Percentiles rank a stretch among this genome's conserved stretches.
These are phyloP conservation scores for Solanum hybrid DNA, from an alignment of 305 asterid genomes.

Conservation along the genomic window DNA sequence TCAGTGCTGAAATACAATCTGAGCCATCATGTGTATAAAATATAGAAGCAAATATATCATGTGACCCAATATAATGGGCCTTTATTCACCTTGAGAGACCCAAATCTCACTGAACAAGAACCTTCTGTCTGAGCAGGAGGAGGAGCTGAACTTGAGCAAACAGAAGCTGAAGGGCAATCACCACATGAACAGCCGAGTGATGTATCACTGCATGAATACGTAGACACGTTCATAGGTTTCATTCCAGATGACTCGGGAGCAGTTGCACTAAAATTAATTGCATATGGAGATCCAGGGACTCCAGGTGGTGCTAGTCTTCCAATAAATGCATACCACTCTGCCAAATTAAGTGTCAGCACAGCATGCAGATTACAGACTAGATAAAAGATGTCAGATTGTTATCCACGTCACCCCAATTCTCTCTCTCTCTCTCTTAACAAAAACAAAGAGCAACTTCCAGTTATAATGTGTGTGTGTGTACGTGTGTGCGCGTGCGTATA, in stretches of 20 bases:
- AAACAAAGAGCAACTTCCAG: neutral
- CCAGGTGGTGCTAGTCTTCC: conserved; percentile 68
- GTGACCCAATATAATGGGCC: neutral
- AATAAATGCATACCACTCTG: conserved; percentile 94
- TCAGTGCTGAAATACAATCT: neutral
- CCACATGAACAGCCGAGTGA: conserved; percentile 99
- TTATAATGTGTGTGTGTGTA: neutral
- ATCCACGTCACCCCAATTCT: neutral
- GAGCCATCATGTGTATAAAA: neutral
- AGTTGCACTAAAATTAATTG: conserved; percentile 61
- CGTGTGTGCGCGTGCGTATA: neutral
- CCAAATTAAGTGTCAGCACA: conserved; percentile 21
- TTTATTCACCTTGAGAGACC: conserved; percentile 67
- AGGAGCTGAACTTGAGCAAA: conserved; percentile 62
- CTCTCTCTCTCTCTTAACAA: neutral
- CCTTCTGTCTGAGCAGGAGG: conserved; percentile 52
- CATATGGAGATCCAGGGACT: conserved; percentile 87
- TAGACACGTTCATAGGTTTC: conserved; percentile 79
- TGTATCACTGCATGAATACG: conserved; percentile 86
- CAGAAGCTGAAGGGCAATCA: conserved; percentile 86
- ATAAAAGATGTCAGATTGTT: neutral
- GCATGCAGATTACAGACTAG: neutral
- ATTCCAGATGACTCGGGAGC: conserved; percentile 75
- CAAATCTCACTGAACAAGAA: conserved; percentile 83
- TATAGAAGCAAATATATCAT: neutral